These are phyloP conservation scores for Pichia heedii DNA, from an alignment of 805 yeast genomes.

Conservation along the genomic window DNA sequence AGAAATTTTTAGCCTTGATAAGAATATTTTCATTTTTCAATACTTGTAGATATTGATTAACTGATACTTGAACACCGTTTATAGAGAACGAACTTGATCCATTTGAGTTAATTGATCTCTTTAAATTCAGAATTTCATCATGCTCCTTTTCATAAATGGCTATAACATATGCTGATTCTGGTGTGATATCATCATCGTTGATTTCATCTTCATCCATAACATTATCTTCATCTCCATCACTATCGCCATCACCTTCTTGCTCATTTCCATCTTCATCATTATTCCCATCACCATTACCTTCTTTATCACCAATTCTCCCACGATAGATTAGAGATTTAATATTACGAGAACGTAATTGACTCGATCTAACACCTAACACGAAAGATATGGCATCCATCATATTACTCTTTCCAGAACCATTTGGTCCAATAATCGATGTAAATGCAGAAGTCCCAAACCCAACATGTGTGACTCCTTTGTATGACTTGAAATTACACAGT, in stretches of 20 bases:
- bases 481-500: constrained; percentile 83
- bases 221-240: constrained; percentile 16
- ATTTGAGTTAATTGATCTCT: constrained; percentile 46
- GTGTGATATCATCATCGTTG: constrained; percentile 19
- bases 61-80: constrained; percentile 51
- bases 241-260: constrained; percentile 14
- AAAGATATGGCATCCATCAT: constrained; percentile 94
- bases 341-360: constrained; percentile 65
- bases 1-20: constrained; percentile 81
- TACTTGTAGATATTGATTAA: constrained; percentile 52
- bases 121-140: constrained; percentile 51
- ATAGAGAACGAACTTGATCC: constrained; percentile 66
- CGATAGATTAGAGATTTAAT: constrained; percentile 75
- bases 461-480: constrained; percentile 62
- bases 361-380: constrained; percentile 76
- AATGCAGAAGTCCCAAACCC: constrained; percentile 73
- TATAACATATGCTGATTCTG: constrained; percentile 60
- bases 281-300: constrained; percentile 17
- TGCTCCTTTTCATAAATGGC: constrained; percentile 61
- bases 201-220: constrained; percentile 7
- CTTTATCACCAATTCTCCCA: constrained; percentile 39
- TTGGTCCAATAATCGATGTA: constrained; percentile 94
- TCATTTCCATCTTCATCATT: constrained; percentile 46
- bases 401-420: constrained; percentile 96
- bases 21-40: constrained; percentile 73